Conservation (phyloP, 2,329 filamentous ascomycete species). For the Metarhizium anisopliae region DNA sequence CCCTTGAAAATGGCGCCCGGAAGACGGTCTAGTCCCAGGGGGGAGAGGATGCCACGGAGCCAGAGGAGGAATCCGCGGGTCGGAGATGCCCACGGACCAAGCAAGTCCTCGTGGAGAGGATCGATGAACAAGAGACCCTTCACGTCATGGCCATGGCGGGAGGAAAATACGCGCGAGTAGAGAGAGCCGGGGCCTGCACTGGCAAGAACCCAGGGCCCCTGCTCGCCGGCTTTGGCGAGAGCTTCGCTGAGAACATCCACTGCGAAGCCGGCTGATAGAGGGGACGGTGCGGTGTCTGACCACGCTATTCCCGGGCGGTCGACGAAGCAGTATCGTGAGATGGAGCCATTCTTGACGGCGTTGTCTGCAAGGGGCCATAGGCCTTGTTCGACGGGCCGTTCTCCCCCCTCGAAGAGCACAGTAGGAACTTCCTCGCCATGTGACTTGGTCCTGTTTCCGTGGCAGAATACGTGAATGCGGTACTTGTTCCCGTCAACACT, state of each 20-base stretch:
- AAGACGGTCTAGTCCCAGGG: conserved; percentile 74
- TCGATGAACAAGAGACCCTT: conserved; percentile 79
- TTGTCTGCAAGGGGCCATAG: conserved; percentile 73
- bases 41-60: conserved; percentile 77
- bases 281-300: conserved; percentile 85
- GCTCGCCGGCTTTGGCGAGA: conserved; percentile 68
- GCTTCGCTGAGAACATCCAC: conserved; percentile 83
- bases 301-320: conserved; percentile 86
- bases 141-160: conserved; percentile 67
- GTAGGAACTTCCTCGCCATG: conserved; percentile 57
- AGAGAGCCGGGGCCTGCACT: conserved; percentile 82
- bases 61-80: conserved; percentile 75
- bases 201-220: conserved; percentile 81
- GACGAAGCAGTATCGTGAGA: conserved; percentile 87
- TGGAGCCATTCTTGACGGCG: conserved; percentile 69
- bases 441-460: conserved; percentile 55
- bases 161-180: conserved; percentile 85
- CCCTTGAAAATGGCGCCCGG: conserved; percentile 75
- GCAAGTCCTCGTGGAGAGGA: conserved; percentile 77
- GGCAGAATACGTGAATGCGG: conserved; percentile 74
- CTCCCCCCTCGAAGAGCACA: conserved; percentile 76
- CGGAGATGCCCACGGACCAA: conserved; percentile 57
- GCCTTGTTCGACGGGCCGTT: conserved; percentile 67
- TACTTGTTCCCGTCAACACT: conserved; percentile 81
- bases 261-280: conserved; percentile 88